Evolutionary conservation across 31 red algal species (phyloP), one percentile per base, ranked within the genome.

Genomic region (Asparagopsis taxiformis): DNA sequence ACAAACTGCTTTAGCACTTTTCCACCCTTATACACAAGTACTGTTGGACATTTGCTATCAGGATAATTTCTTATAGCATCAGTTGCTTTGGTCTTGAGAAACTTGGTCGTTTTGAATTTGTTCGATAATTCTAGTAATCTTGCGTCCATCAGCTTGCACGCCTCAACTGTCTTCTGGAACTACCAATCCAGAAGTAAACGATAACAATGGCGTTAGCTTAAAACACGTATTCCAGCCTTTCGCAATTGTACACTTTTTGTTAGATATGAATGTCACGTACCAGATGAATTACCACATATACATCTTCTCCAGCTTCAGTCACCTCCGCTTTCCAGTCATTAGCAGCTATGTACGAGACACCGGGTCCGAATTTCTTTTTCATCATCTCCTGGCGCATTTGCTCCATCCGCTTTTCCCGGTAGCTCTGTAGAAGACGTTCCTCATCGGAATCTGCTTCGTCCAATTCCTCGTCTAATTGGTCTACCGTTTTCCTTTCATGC

Each of bases 361-460:
- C 91, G 1, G 91, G 91, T 2, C 85, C 84, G 59, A 77, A 95
- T 32, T 87, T 79, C 30, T 37, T 51, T 23, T 63, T 59, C 72
- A 72, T 62, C 20, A 79, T 54, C 26, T 75, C 66, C 1, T 55
- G 51, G 32, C 73, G 81, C 80, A 95, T 75, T 63, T 95, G 77
- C 38, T 70, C 31, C 7, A 95, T 48, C 54, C 91, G 68, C 23
- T 72, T 76, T 21, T 83, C 77, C 0, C 91, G 78, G 71, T 95
- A 90, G 13, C 48, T 57, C 20, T 77, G 52, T 48, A 95, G 78
- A 28, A 95, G 83, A 31, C 31, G 30, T 49, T 95, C 91, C 54
- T 95, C 91, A 54, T 95, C 91, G 11, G 82, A 87, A 52, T 95
- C 91, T 13, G 84, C 91, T n/a, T 95, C 91, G 51, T 95, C 91